These are phyloP conservation scores for Cytospora schulzeri DNA, from an alignment of 2,329 filamentous ascomycete genomes.

Conservation along the genomic window DNA sequence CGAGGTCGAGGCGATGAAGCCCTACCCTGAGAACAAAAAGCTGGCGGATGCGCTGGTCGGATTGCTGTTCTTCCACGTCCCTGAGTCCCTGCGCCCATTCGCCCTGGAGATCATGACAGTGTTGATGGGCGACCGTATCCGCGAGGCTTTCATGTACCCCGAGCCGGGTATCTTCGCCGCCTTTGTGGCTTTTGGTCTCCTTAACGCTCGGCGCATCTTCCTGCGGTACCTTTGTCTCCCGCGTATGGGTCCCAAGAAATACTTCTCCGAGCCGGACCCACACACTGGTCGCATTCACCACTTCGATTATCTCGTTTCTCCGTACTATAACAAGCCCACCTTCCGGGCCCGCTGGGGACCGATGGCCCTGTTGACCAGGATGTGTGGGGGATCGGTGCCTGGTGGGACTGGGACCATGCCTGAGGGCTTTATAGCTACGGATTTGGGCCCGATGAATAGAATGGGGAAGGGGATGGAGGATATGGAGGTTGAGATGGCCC, in stretches of 20 bases:
- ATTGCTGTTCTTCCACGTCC: conserved; percentile 59
- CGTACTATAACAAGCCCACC: conserved; percentile 65
- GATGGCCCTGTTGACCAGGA: conserved; percentile 49
- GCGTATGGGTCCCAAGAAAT: conserved; percentile 46
- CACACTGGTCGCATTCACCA: conserved; percentile 54
- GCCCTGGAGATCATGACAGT: conserved; percentile 55
- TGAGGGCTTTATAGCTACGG: not conserved
- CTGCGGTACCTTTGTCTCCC: conserved; percentile 64
- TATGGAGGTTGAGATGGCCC: conserved; percentile 2
- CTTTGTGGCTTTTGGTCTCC: conserved; percentile 46
- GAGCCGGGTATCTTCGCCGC: conserved; percentile 44
- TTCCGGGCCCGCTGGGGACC: conserved; percentile 66
- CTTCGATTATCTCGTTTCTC: conserved; percentile 59
- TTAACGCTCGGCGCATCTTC: conserved; percentile 56
- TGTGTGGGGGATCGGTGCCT: conserved; percentile 49
- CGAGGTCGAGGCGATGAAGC: conserved; percentile 61
- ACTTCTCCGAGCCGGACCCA: conserved; percentile 52
- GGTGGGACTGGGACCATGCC: conserved; percentile 32
- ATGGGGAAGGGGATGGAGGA: conserved; percentile 1
- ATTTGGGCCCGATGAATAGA: not conserved
- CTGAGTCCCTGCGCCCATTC: conserved; percentile 47
- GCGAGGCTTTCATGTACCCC: conserved; percentile 65
- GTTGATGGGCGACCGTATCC: conserved; percentile 65
- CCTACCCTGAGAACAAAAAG: conserved; percentile 49
- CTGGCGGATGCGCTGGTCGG: conserved; percentile 62